These are phyloP conservation scores for Sugiyamaella japonica DNA, from an alignment of 1,139 yeast genomes.

Conservation along the genomic window DNA sequence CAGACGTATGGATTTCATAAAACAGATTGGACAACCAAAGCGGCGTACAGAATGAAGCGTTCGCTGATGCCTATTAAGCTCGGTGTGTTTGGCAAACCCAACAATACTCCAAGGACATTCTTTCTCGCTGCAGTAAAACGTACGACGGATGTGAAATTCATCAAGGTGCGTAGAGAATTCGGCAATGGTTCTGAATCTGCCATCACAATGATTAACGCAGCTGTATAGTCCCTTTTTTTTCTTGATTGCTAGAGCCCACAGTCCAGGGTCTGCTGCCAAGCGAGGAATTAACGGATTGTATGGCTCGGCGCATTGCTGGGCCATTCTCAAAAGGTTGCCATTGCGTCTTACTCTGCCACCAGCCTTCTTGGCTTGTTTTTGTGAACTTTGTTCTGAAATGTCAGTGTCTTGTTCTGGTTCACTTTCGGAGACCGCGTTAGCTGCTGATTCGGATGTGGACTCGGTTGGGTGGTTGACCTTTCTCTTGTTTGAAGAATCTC, in stretches of 20 bases:
- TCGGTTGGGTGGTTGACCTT: not conserved
- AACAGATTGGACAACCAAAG: constrained; percentile 51
- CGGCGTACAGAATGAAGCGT: constrained; percentile 51
- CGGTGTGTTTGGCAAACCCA: constrained; percentile 61
- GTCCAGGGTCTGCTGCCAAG: constrained; percentile 7
- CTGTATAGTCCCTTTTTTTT: constrained; percentile 51
- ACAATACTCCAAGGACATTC: constrained; percentile 63
- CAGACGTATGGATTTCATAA: constrained; percentile 47
- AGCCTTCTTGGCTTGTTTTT: not conserved
- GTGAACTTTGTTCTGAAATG: not conserved
- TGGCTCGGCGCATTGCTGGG: not conserved
- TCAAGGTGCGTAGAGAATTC: constrained; percentile 53
- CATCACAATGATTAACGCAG: constrained; percentile 55
- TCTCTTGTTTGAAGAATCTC: not conserved
- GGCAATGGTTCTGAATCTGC: constrained; percentile 44
- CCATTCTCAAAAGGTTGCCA: not conserved
- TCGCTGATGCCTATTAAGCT: constrained; percentile 60
- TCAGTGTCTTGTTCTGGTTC: not conserved
- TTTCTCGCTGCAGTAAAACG: constrained; percentile 52
- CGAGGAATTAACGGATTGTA: constrained; percentile 11
- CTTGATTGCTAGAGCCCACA: constrained; percentile 24
- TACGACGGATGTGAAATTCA: constrained; percentile 44
- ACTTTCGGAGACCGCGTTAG: not conserved
- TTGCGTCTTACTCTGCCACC: not conserved
- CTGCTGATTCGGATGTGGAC: not conserved